These are phyloP conservation scores for Rhododendron williamsianum DNA, from an alignment of 148 eudicot genomes.

Conservation along the genomic window DNA sequence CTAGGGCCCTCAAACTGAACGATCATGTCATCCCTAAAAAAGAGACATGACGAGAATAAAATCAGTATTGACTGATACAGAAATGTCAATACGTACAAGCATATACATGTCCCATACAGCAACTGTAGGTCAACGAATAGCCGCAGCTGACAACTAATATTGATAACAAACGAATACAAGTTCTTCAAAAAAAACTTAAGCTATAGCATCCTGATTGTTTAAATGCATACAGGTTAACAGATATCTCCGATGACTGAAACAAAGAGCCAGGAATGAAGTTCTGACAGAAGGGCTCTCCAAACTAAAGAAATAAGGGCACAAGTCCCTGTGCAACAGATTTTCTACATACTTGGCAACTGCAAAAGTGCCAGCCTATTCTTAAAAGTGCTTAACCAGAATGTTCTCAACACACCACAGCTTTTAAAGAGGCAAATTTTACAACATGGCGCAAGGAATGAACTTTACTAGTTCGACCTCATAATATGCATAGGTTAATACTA, in stretches of 20 bases:
- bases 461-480: neutral
- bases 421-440: neutral
- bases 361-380: neutral
- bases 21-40: neutral
- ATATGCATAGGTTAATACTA: neutral
- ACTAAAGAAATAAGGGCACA: neutral
- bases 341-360: neutral
- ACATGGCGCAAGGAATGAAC: neutral
- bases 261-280: neutral
- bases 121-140: neutral
- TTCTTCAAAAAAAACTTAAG: neutral
- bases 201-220: neutral
- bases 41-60: neutral
- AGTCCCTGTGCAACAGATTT: neutral
- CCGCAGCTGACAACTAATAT: neutral
- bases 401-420: neutral
- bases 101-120: neutral
- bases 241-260: neutral
- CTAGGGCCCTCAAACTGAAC: neutral
- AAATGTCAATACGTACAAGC: neutral
- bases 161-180: neutral
- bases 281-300: neutral
- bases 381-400: neutral
- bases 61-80: neutral
- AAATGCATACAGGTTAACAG: neutral